phyloP scores from a whole-genome alignment of 208 protist genomes.

The Leishmania lainsoni region DNA sequence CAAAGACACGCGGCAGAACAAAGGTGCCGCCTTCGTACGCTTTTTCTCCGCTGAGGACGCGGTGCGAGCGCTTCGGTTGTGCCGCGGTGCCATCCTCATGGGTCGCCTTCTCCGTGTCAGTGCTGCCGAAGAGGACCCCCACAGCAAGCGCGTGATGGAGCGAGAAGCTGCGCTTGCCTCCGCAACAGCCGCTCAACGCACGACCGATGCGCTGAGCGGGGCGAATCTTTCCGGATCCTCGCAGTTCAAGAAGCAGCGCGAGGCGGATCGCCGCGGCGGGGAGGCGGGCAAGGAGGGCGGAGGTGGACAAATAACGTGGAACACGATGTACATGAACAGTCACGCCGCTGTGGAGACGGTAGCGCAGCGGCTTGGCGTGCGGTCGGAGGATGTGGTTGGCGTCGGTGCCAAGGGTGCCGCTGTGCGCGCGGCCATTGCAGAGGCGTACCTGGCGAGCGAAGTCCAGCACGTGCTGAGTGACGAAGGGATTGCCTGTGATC shows the following conservation, averaged over 20 bases:
- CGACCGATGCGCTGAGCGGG: background rate
- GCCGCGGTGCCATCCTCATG: constrained; percentile 92
- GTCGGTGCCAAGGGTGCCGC: constrained; percentile 79
- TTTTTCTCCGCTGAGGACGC: constrained; percentile 90
- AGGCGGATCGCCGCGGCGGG: constrained; percentile 37
- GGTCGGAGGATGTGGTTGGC: constrained; percentile 60
- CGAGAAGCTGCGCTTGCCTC: constrained; percentile 40
- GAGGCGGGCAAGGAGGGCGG: constrained; percentile 3
- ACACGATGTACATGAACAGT: constrained; percentile 85
- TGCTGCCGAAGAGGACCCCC: constrained; percentile 78
- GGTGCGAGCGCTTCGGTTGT: constrained; percentile 61
- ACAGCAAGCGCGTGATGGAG: constrained; percentile 53
- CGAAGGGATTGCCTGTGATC: constrained; percentile 70
- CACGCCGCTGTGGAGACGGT: constrained; percentile 74
- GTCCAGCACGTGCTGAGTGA: constrained; percentile 74
- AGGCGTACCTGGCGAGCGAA: constrained; percentile 83
- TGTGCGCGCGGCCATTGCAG: constrained; percentile 88
- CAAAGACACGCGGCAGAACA: constrained; percentile 89
- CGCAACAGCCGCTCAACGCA: constrained; percentile 19
- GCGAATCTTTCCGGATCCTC: constrained; percentile 47
- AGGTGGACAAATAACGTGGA: constrained; percentile 49
- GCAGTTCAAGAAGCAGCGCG: constrained; percentile 66
- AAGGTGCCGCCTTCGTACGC: constrained; percentile 93
- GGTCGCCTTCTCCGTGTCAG: constrained; percentile 74
- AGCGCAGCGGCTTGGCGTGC: constrained; percentile 69